These are phyloP conservation scores for Torulaspora pretoriensis DNA, from an alignment of 1,139 yeast genomes.

Conservation along the genomic window DNA sequence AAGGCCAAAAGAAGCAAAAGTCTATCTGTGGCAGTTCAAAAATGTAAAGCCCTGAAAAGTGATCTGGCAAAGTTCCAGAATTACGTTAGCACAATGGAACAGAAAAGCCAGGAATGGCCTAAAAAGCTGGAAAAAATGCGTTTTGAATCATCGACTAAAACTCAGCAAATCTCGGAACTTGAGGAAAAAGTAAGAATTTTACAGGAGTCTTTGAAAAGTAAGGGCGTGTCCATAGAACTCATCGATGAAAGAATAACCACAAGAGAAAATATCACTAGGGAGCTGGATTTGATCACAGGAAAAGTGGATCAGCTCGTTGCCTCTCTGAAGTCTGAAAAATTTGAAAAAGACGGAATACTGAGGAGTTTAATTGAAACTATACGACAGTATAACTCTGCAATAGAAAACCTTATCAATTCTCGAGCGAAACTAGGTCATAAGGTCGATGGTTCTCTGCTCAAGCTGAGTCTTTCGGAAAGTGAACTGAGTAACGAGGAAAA, in stretches of 20 bases:
- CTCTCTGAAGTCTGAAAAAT: conserved; percentile 45
- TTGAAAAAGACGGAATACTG: conserved; percentile 45
- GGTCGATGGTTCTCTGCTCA: conserved; percentile 29
- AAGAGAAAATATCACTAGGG: conserved; percentile 52
- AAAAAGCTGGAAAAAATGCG: conserved; percentile 51
- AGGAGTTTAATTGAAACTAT: conserved; percentile 51
- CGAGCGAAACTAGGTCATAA: conserved; percentile 36
- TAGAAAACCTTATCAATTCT: conserved; percentile 39
- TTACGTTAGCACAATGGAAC: conserved; percentile 64
- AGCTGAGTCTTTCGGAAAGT: conserved; percentile 34
- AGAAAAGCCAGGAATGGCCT: conserved; percentile 62
- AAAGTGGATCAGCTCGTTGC: conserved; percentile 41
- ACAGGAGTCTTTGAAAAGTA: conserved; percentile 46
- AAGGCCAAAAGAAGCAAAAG: conserved; percentile 40
- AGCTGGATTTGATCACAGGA: conserved; percentile 49
- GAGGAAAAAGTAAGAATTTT: conserved; percentile 46
- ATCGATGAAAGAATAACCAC: conserved; percentile 54
- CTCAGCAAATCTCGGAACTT: conserved; percentile 42
- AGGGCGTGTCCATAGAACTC: conserved; percentile 58
- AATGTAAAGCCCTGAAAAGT: conserved; percentile 61
- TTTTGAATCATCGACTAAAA: conserved; percentile 49
- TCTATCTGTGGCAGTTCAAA: conserved; percentile 47
- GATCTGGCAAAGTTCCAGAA: conserved; percentile 69
- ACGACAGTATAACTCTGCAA: conserved; percentile 52
- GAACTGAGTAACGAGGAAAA: conserved; percentile 36